Base-by-base conservation (phyloP, 1,284 basidiomycete genomes). In the Takashimella tepidaria region DNA sequence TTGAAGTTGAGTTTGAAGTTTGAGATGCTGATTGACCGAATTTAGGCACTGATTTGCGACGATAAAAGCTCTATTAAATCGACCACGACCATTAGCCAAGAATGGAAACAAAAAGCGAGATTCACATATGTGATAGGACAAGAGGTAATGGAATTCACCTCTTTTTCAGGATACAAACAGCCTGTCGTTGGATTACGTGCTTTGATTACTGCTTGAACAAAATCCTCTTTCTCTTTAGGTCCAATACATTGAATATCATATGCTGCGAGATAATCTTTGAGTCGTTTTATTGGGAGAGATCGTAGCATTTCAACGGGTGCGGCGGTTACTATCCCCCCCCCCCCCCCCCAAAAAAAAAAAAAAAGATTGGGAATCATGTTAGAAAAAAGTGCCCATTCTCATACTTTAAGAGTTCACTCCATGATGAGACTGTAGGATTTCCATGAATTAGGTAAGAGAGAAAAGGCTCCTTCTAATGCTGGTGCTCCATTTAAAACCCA, bases 321-420 rank as follows among this genome's bases (percentile, higher is more conserved):
- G 1, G 72, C 64, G 0, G 73, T 75, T 31, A 76, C 74, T 74
- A n/a, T 12, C n/a, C n/a, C n/a, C n/a, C n/a, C n/a, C n/a, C n/a
- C n/a, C n/a, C n/a, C n/a, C n/a, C n/a, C n/a, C n/a, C n/a, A n/a
- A n/a, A n/a, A n/a, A n/a, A n/a, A n/a, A n/a, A n/a, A n/a, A n/a
- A n/a, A n/a, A n/a, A n/a, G 25, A 37, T 25, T 10, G 22, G 40
- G 22, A 21, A 12, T 43, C 19, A 10, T 5, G 16, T 16, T 3
- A 11, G 1, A 11, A 2, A 40, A 40, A n/a, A n/a, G n/a, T n/a
- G n/a, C n/a, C n/a, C n/a, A n/a, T n/a, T n/a, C n/a, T n/a, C n/a
- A n/a, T n/a, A n/a, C n/a, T n/a, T n/a, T n/a, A n/a, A n/a, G n/a
- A n/a, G n/a, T n/a, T n/a, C n/a, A n/a, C n/a, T n/a, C n/a, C n/a